Evolutionary conservation across 2,329 filamentous ascomycete genomes (phyloP), one percentile per base, ranked within the genome.

Genomic region (Hypoxylon sp.): DNA sequence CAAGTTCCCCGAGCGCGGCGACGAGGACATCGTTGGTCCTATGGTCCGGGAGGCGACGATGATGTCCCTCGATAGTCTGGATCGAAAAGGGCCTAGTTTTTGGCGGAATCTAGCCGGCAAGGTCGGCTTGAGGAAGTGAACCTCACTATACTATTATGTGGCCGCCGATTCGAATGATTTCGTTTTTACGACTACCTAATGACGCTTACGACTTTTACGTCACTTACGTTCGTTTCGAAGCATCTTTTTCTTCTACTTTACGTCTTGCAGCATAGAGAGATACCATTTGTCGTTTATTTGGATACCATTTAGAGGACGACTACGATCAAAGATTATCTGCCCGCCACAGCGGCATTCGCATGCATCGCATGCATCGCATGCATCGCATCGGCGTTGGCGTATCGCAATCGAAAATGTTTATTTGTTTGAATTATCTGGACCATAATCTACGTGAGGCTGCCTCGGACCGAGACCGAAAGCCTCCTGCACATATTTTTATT

Each of bases 1-100:
- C 76, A 97, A 98, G 79, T 98, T 97, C 75, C 94, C 94, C 23
- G 89, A 91, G 73, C 87, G 95, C 32, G 94, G 94, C 57, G 94
- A 97, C 75, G 91, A 94, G 74, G 94, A 97, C 79, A 97, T 98
- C 77, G 93, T 98, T 48, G 94, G 94, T 1, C 94, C 94, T 5
- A 97, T 98, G 94, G 88, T 89, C 73, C 86, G 87, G 11, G 85
- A 87, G 71, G 82, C 82, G 41, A 80, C 83, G 68, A 88, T 88
- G 86, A 78, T 65, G 6, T 71, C 73, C 21, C 59, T 72, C 14
- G 73, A 73, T n/a, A 63, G 65, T 32, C 32, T 62, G 13, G 76
- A 77, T 51, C 72, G 73, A 28, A 76, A 75, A 52, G 72, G 73
- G 2, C 68, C 74, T 7, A 71, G 74, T 50, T 78, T 79, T 58